Base-by-base conservation (phyloP, 805 yeast species). In the Huiozyma naganishii region DNA sequence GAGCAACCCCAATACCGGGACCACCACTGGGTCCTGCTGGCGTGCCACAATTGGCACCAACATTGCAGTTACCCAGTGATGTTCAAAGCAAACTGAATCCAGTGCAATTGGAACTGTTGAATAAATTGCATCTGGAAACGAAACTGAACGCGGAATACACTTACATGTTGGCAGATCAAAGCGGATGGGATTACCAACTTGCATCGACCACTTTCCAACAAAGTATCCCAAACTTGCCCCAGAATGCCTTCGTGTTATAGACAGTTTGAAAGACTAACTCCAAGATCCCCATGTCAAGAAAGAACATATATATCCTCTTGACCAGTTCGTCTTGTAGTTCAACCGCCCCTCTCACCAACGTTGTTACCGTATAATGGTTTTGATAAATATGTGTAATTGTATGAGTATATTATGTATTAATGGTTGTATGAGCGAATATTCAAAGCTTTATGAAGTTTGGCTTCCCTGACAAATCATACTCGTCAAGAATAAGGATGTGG, bases 161-260 rank as follows among this genome's bases (percentile, higher is more conserved):
- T 0, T 66, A 79, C 29, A 77, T 89, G 84, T 72, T 92, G 34
- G 82, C 88, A 46, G 88, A 88, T 59, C 95, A 88, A 62, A 86
- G 95, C 55, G 74, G 76, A 43, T 89, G 94, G 89, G 82, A 84
- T 61, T 80, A 77, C 52, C 78, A 76, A 29, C 71, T 68, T 43
- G 90, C 95, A 28, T 67, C 77, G 10, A 71, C 71, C 37, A 80
- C 84, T 42, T 89, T 90, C 64, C 75, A 77, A 51, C 78, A 74
- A 52, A 81, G 88, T 33, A 73, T 71, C 11, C 69, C 69, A 6
- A 74, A 71, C 51, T 68, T 80, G 34, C 85, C 85, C 17, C 72
- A 74, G 6, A 70, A 75, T 44, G 86, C 85, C 4, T 79, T 67
- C 48, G 51, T 62, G 34, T 62, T 51, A 51, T 54, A 32, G 29